These are phyloP conservation scores for Backusella australiensis DNA, from an alignment of 192 early-diverging fungal genomes.

Conservation along the genomic window DNA sequence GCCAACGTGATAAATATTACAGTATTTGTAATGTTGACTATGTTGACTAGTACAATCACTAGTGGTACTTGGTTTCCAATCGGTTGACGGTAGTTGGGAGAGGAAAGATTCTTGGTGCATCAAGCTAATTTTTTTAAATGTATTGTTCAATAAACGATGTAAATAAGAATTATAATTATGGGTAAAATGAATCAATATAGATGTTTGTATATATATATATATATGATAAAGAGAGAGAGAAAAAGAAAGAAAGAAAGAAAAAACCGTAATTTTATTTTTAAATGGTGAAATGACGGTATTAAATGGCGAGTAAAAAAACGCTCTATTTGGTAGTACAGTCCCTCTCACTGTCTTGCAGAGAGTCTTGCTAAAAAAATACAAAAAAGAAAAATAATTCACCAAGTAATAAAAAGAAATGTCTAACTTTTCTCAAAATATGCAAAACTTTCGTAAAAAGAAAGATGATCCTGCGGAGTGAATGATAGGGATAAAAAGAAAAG, in stretches of 20 bases:
- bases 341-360: neutral
- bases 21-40: neutral
- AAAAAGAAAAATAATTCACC: neutral
- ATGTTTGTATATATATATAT: neutral
- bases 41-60: neutral
- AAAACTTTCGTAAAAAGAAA: neutral
- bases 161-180: neutral
- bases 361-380: neutral
- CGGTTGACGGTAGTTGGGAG: neutral
- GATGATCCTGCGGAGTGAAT: neutral
- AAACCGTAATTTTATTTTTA: neutral
- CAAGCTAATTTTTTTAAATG: neutral
- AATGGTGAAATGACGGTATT: slow-evolving; percentile 6
- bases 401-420: neutral
- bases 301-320: neutral
- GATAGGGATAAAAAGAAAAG: neutral
- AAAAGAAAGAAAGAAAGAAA: neutral
- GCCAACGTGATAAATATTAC: neutral
- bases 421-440: neutral
- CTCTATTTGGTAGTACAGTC: neutral
- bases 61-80: neutral
- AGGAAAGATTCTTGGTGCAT: neutral
- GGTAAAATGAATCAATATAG: neutral
- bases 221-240: neutral
- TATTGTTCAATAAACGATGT: neutral